A percentile compares a stretch with the other conserved stretches of the same genome.
Evolutionary conservation across 352 stramenopile species (phyloP).

Genomic region (Pythium aristosporum): DNA sequence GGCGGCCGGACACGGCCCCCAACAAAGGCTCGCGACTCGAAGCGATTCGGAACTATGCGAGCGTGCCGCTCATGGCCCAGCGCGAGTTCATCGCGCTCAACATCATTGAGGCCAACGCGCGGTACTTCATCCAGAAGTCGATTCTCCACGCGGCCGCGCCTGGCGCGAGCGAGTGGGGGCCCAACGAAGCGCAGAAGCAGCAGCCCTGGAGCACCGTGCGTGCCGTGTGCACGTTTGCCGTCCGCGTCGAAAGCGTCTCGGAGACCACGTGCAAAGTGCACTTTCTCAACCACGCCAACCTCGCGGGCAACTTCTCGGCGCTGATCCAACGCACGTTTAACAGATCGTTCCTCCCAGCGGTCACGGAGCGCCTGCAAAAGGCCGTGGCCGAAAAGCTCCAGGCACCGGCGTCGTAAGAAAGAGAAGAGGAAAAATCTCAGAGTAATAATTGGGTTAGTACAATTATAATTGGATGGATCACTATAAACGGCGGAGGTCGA

Average conservation of each 20-base stretch:
- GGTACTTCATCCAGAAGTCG: conserved; percentile 20
- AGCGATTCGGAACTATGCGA: conserved; percentile 15
- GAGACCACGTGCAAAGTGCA: conserved; percentile 12
- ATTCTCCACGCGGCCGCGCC: conserved; percentile 14
- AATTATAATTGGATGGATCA: too few species aligned
- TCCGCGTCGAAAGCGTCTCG: neutral
- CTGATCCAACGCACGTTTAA: conserved; percentile 26
- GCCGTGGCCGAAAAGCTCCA: conserved; percentile 23
- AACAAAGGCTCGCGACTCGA: conserved; percentile 21
- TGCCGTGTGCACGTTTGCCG: conserved; percentile 23
- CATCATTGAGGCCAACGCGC: conserved; percentile 14
- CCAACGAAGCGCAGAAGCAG: neutral
- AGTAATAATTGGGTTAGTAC: neutral
- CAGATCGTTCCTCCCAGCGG: conserved; percentile 22
- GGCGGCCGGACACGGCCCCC: conserved; percentile 5
- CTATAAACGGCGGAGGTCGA: conserved; percentile 35
- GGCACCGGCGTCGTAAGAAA: neutral
- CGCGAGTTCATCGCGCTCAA: conserved; percentile 31
- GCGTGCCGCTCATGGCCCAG: conserved; percentile 23
- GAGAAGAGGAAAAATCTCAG: neutral
- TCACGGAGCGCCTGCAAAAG: conserved; percentile 23
- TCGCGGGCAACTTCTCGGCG: conserved; percentile 18
- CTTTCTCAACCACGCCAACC: conserved; percentile 27
- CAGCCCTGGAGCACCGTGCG: conserved; percentile 12
- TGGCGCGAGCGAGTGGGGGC: conserved; percentile 11